Evolutionary conservation across 2,329 filamentous ascomycete species (phyloP), one percentile per base, ranked within the genome.

Genomic region (Alternaria sp.): DNA sequence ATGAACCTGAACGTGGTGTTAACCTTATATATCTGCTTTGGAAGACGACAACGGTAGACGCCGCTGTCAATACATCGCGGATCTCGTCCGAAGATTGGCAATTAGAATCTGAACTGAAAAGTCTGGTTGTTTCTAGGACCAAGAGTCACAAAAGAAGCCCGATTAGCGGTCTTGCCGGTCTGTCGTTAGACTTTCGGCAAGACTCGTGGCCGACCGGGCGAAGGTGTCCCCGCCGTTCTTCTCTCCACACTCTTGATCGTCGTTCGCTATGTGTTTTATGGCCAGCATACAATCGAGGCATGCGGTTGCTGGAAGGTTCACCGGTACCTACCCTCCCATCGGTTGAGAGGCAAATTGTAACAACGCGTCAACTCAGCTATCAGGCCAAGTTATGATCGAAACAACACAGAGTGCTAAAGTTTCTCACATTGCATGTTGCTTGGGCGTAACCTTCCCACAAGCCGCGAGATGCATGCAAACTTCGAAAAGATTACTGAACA

Each of bases 401-500:
- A 34, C 20, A 36, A 50, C 4, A 36, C 20, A 11, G 20, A 36
- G 10, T 34, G 9, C 12, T 25, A 43, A 20, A 25, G 20, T 43
- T 25, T 25, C 7, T 22, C 12, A 22, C 18, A 10, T 41, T 18
- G 14, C 18, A 12, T 22, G 38, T 22, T 12, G 38, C 38, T 14
- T 22, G 38, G 10, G 38, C 9, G 4, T 18, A 7, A 5, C 18
- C 38, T 1, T 41, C 10, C 38, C 38, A 10, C 9, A n/a, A 49
- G 46, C 30, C 46, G 25, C 30, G 46, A 20, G 2, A 11, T 27
- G 32, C 30, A 36, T 30, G 25, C 16, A 43, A 16, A 25, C 40
- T 12, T 43, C 8, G 40, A 20, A 34, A 50, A 36, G 46, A 50
- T 50, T 50, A 50, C 46, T 50, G 18, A 38, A 50, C 46, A 34